Evolutionary conservation across 768 basidiomycete genomes (phyloP).

Genomic region (Hericium alpestre): DNA sequence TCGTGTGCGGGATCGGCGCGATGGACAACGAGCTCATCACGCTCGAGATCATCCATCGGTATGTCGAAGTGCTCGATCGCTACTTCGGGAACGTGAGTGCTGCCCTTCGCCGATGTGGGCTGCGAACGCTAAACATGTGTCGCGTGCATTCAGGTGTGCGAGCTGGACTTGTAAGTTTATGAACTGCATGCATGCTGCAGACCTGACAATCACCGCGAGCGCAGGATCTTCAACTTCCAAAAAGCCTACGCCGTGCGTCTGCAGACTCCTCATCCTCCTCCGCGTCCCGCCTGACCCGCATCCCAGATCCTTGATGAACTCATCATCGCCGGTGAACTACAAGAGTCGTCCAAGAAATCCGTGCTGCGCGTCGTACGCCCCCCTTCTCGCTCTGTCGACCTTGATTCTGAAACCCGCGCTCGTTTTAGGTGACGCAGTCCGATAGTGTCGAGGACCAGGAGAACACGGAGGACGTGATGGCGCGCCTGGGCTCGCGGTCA

Average conservation of each 20-base stretch:
- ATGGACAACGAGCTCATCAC: slow-evolving; percentile 87
- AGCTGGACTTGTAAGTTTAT: slow-evolving; percentile 74
- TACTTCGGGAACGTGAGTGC: slow-evolving; percentile 78
- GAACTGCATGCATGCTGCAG: slow-evolving; percentile 1
- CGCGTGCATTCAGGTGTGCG: slow-evolving; percentile 54
- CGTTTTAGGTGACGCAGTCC: slow-evolving; percentile 69
- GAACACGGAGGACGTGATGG: slow-evolving; percentile 71
- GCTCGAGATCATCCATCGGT: slow-evolving; percentile 89
- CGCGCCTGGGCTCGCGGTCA: slow-evolving; percentile 61
- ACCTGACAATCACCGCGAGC: neutral
- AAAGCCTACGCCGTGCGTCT: slow-evolving; percentile 75
- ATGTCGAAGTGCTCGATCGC: slow-evolving; percentile 78
- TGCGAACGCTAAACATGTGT: neutral
- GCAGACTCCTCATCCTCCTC: neutral
- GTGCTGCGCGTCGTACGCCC: slow-evolving; percentile 47
- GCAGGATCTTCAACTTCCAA: slow-evolving; percentile 94
- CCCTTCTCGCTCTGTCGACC: neutral
- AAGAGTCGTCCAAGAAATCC: slow-evolving; percentile 77
- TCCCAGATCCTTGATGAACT: slow-evolving; percentile 81
- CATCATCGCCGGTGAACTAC: slow-evolving; percentile 86
- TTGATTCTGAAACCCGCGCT: neutral
- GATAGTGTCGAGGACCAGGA: slow-evolving; percentile 81
- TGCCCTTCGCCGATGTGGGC: neutral
- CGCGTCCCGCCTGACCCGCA: neutral
- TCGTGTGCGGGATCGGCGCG: slow-evolving; percentile 77